Evolutionary conservation across 805 yeast species (phyloP), one percentile per base, ranked within the genome.

Genomic region (Candida tammaniensis): DNA sequence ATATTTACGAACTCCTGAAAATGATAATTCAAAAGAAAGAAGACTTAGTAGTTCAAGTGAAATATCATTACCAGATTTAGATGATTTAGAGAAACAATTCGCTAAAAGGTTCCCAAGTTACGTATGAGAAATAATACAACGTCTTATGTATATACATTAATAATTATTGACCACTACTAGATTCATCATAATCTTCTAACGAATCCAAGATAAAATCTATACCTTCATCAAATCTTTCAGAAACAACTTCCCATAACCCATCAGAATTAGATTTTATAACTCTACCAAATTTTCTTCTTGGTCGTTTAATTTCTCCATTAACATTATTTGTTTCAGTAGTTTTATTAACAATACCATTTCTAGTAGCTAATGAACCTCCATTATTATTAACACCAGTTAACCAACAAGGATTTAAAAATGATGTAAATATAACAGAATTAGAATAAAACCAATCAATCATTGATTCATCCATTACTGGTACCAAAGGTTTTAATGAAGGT

Each of bases 401-500:
- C 97, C 97, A 91, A 45, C 93, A 83, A 5, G 83, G 68, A 56
- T 93, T 94, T 39, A 72, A 72, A 34, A 70, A 63, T 32, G 86
- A 72, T 3, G 96, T 78, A 58, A 88, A 89, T 0, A 91, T 76
- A 17, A 91, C 72, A 2, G 96, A 86, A 49, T 86, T 83, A 44
- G 80, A 79, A 63, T 79, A 88, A 59, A 80, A 93, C 96, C 97
- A 89, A 52, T 89, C 96, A 12, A 85, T 75, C 62, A 89, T 74
- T 7, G 83, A 77, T 57, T 93, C 98, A 56, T 91, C 98, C 50
- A 88, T 78, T 16, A 86, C 73, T 4, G 96, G 89, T 4, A 86
- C 86, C 28, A 91, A 71, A 2, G 95, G 80, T 44, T 85, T 76
- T 49, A 91, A 64, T n/a, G 74, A 70, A 2, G 80, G 73, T 31